Base-by-base conservation (phyloP, 805 yeast species). In the Dipodascus albidus region DNA sequence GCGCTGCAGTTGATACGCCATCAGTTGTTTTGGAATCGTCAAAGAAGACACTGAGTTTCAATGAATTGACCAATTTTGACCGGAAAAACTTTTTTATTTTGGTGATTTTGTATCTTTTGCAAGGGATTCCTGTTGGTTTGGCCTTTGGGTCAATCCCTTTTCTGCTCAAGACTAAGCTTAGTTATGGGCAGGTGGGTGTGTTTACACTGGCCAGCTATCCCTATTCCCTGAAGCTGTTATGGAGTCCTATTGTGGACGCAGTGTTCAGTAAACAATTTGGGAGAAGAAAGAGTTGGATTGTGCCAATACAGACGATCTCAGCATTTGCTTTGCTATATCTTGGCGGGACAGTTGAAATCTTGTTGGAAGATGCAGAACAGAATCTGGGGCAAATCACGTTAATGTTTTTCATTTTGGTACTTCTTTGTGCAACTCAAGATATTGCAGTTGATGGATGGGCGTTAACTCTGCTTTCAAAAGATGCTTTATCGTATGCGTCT, bases 381-480 rank as follows among this genome's bases (percentile, higher is more conserved):
- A 73, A 82, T 58, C 70, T 88, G 55, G 62, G 70, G 14, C 64
- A 69, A 2, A 78, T 93, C 56, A 87, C 98, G 0, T 60, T 73
- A 50, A 75, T 80, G 54, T 93, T 93, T 68, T 86, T 90, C 61
- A 58, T 80, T 21, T 71, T 93, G 55, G 93, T 93, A 31, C 79
- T 91, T 54, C 74, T 90, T 55, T 90, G 97, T 70, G 97, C 98
- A 0, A 91, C 99, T 0, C 99, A 93, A 68, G 99, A 93, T 66
- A 93, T 93, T 53, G 98, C 99, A 0, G 99, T 93, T 21, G 99
- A 93, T 70, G 98, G 99, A 9, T 93, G 99, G 99, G 97, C 98
- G 0, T 71, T 93, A 63, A 93, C 96, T 1, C 81, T 91, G 42
- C 73, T 93, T 52, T 81, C 90, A 17, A 81, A 82, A 23, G 79